A percentile compares a stretch with the other conserved stretches of the same genome.
These are phyloP conservation scores for Cryptosporidium baileyi DNA, from an alignment of 169 alveolate genomes.

Conservation along the genomic window DNA sequence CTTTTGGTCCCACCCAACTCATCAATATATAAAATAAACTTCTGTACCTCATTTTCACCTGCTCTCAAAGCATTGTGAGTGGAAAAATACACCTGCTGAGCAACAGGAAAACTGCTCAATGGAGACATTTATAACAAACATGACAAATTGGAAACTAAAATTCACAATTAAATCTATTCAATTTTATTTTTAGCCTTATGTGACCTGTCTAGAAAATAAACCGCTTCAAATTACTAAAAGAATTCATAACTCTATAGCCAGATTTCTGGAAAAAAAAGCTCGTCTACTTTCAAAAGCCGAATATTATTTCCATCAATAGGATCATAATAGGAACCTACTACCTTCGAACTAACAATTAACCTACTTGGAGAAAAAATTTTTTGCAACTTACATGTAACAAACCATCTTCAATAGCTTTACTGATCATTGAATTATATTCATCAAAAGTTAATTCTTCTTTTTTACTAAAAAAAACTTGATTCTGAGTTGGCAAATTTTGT, in stretches of 20 bases:
- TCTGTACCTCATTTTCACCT: constrained; percentile 79
- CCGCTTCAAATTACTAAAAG: constrained; percentile 5
- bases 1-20: constrained; percentile 83
- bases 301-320: constrained; percentile 37
- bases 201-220: constrained; percentile 43
- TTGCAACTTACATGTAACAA: constrained; percentile 20
- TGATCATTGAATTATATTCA: constrained; percentile 10
- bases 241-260: background rate
- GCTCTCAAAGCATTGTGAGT: constrained; percentile 84
- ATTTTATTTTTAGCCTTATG: background rate
- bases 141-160: too few relatives aligned
- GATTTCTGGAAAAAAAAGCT: constrained; percentile 58
- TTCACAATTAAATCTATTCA: too few relatives aligned
- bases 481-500: too few relatives aligned
- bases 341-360: too few relatives aligned
- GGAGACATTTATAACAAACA: constrained; percentile 29
- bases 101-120: constrained; percentile 39
- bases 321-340: constrained; percentile 58
- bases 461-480: background rate
- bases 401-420: constrained; percentile 55
- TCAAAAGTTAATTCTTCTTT: background rate
- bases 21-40: constrained; percentile 77
- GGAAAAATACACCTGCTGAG: constrained; percentile 86
- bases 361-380: too few relatives aligned
- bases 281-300: background rate